Base-by-base conservation (phyloP, 805 yeast species). In the Pichia pseudocactophila region DNA sequence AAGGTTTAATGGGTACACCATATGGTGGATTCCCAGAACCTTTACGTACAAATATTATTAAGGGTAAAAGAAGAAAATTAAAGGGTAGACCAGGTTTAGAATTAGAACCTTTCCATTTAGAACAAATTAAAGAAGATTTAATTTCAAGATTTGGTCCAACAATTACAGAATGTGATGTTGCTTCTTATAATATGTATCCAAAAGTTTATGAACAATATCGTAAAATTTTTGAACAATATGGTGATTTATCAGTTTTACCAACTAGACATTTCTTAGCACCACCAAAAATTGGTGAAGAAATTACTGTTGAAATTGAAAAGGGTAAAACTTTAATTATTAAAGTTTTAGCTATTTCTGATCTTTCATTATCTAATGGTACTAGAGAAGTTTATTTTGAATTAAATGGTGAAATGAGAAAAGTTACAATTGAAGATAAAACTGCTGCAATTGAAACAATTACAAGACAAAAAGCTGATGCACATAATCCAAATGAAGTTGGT, bases 21-120 rank as follows among this genome's bases (percentile, higher is more conserved):
- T 87, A 86, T 62, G 99, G 98, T 53, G 99, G 99, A 8, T 92
- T 92, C 95, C 98, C 99, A 46, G 99, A 92, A 69, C 98, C 99
- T 32, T 73, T 92, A 66, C 81, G 99, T 69, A 74, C 96, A 32
- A 86, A 89, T 64, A 76, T 92, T 49, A 78, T 92, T 59, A 78
- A 80, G 57, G 94, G 89, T 63, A 88, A 88, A 80, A 83, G 98
- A 70, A 80, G 84, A 68, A 87, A 87, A 68, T 76, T 92, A 66
- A 76, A 79, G 48, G 69, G 72, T 53, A 81, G 99, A 68, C 98
- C 99, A 35, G 99, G 99, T 50, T 76, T 90, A 61, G 79, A 78
- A 56, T 71, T 92, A 61, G 75, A 79, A 43, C 97, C 99, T 52
- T 72, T 88, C 56, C 86, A 92, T 63, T 71, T 92, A 55, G 74